Evolutionary conservation across 768 basidiomycete genomes (phyloP).

Genomic region (Cystobasidium onofrii): DNA sequence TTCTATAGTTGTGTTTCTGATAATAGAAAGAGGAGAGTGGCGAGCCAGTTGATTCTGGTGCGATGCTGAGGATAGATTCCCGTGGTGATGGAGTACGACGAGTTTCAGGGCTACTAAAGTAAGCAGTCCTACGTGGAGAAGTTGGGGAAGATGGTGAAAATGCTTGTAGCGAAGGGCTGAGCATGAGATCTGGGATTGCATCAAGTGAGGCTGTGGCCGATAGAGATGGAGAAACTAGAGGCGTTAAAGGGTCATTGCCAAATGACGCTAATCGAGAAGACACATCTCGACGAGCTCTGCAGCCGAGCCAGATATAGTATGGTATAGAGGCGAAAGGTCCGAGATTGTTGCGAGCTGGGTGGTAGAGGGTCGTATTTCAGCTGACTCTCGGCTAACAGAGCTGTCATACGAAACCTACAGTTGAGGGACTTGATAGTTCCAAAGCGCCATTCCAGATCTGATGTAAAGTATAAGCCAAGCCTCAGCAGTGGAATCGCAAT

Average conservation of each 20-base stretch:
- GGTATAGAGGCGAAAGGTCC: conserved; percentile 47
- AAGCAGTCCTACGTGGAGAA: background rate
- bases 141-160: background rate
- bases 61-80: conserved; percentile 14
- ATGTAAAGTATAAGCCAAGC: conserved; percentile 34
- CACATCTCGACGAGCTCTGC: conserved; percentile 39
- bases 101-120: background rate
- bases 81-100: background rate
- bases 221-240: conserved; percentile 21
- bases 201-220: background rate
- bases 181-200: conserved; percentile 4
- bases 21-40: conserved; percentile 61
- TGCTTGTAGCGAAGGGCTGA: conserved; percentile 35
- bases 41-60: conserved; percentile 47
- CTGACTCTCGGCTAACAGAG: too few species aligned
- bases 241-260: conserved; percentile 19
- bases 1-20: conserved; percentile 47
- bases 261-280: background rate
- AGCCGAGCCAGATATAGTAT: conserved; percentile 69
- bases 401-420: conserved; percentile 46
- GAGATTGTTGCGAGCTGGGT: conserved; percentile 28
- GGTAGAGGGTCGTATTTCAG: too few species aligned
- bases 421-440: conserved; percentile 60
- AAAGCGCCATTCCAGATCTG: conserved; percentile 70
- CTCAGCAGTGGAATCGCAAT: background rate